These are phyloP conservation scores for Sclerotinia nivalis DNA, from an alignment of 2,329 filamentous ascomycete species.

Conservation along the genomic window DNA sequence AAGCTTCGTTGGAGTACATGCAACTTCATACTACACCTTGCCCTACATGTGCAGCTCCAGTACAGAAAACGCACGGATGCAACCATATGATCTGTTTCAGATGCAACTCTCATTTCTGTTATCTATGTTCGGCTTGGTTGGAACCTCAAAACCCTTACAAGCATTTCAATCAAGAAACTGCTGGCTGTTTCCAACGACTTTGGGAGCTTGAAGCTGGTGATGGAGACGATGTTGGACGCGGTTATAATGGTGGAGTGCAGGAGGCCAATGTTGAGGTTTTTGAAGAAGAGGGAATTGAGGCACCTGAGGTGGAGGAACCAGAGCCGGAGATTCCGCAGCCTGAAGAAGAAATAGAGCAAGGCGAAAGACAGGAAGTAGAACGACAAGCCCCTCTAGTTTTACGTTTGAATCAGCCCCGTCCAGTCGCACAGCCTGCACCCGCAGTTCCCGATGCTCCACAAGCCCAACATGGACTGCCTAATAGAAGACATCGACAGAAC, in stretches of 20 bases:
- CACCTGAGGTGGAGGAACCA: constrained; percentile 18
- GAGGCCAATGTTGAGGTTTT: constrained; percentile 24
- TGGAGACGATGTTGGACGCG: constrained; percentile 45
- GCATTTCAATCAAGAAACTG: constrained; percentile 77
- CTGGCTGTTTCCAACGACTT: constrained; percentile 77
- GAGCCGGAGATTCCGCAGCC: constrained; percentile 29
- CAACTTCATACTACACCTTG: constrained; percentile 80
- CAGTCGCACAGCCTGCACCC: constrained; percentile 29
- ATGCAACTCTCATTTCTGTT: constrained; percentile 92
- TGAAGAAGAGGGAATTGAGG: constrained; percentile 22
- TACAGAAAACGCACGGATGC: constrained; percentile 90
- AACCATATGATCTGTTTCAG: constrained; percentile 96
- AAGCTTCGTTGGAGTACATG: constrained; percentile 83
- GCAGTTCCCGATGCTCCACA: constrained; percentile 32
- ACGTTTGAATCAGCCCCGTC: constrained; percentile 38
- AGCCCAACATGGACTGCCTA: constrained; percentile 19
- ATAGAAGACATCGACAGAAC: constrained; percentile 15
- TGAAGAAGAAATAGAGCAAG: constrained; percentile 23
- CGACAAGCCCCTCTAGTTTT: constrained; percentile 41
- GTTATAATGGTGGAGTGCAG: constrained; percentile 31
- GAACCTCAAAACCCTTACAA: constrained; percentile 77
- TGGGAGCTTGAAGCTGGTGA: constrained; percentile 91
- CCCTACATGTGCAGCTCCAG: constrained; percentile 80
- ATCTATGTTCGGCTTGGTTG: constrained; percentile 88
- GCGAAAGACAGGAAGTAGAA: constrained; percentile 31